A percentile compares a stretch with the other conserved stretches of the same genome.
Evolutionary conservation across 495 filamentous ascomycete genomes (phyloP).

Genomic region (Lasiosphaeris hirsuta): DNA sequence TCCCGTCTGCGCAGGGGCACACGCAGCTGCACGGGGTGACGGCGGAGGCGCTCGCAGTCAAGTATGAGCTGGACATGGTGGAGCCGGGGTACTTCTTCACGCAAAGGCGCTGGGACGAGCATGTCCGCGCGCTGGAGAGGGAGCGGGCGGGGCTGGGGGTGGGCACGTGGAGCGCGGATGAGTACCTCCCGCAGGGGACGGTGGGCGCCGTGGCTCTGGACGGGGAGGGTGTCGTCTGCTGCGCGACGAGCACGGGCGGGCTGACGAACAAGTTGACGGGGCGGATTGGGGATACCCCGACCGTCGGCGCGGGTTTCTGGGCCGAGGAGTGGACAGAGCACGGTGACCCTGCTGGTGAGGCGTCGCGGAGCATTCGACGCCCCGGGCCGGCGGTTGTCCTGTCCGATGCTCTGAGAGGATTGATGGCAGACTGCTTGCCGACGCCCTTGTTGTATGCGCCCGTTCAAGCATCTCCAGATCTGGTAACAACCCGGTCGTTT

Average conservation of each 20-base stretch:
- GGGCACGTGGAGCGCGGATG: slow-evolving; percentile 45
- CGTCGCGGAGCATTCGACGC: background rate
- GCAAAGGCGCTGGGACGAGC: slow-evolving; percentile 77
- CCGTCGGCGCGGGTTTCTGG: slow-evolving; percentile 85
- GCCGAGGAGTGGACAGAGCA: slow-evolving; percentile 72
- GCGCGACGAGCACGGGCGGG: slow-evolving; percentile 83
- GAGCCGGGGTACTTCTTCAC: slow-evolving; percentile 74
- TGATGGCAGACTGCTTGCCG: slow-evolving; percentile 54
- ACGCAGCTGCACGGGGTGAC: slow-evolving; percentile 62
- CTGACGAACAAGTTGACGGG: slow-evolving; percentile 86
- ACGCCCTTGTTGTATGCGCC: slow-evolving; percentile 39
- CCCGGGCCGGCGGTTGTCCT: slow-evolving; percentile 39
- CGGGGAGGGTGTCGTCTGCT: slow-evolving; percentile 63
- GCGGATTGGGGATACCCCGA: slow-evolving; percentile 83
- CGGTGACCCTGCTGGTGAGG: slow-evolving; percentile 16
- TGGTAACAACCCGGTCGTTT: slow-evolving; percentile 51
- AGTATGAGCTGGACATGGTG: slow-evolving; percentile 68
- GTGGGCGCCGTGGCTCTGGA: slow-evolving; percentile 81
- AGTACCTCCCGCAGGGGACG: slow-evolving; percentile 78
- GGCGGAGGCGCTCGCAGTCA: slow-evolving; percentile 62
- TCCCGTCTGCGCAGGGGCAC: slow-evolving; percentile 58
- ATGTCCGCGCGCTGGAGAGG: slow-evolving; percentile 61
- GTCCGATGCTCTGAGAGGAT: slow-evolving; percentile 33
- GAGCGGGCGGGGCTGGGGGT: slow-evolving; percentile 35
- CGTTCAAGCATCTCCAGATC: background rate